A percentile compares a stretch with the other conserved stretches of the same genome.
Conservation (phyloP, 768 basidiomycete genomes). For the Grammothele lineata region DNA sequence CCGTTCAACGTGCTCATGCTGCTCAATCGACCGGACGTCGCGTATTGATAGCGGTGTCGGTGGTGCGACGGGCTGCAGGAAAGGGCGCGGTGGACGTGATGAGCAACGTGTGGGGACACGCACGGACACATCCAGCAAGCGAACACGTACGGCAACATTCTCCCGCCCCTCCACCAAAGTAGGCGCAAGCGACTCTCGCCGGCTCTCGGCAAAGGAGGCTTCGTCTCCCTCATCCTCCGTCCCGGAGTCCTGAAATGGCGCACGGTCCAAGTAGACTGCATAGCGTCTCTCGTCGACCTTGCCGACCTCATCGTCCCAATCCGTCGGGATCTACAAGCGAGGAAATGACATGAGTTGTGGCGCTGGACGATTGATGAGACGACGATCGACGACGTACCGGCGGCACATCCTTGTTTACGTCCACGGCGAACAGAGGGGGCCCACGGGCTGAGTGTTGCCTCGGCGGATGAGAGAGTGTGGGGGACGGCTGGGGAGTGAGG, state of each 20-base stretch:
- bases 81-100: constrained; percentile 1
- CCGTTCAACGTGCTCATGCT: constrained; percentile 1
- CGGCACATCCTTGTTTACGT: constrained; percentile 19
- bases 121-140: neutral
- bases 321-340: constrained; percentile 18
- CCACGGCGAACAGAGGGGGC: too few relatives aligned
- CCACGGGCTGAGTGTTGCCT: neutral
- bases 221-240: too few relatives aligned
- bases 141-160: constrained; percentile 1
- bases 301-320: too few relatives aligned
- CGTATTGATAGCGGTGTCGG: constrained; percentile 1
- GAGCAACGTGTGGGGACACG: constrained; percentile 2
- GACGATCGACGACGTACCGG: constrained; percentile 22
- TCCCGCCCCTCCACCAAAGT: constrained; percentile 6
- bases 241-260: too few relatives aligned
- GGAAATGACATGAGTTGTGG: constrained; percentile 6
- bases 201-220: constrained; percentile 3
- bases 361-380: constrained; percentile 3
- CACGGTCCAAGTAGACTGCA: constrained; percentile 9
- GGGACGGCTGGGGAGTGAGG: constrained; percentile 62
- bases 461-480: constrained; percentile 21
- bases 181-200: constrained; percentile 7
- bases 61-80: constrained; percentile 8
- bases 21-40: neutral
- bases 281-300: constrained; percentile 4